Percentiles rank a stretch among this genome's conserved stretches.
These are phyloP conservation scores for Solanum paucissectum DNA, from an alignment of 257 asterid genomes.

Conservation along the genomic window DNA sequence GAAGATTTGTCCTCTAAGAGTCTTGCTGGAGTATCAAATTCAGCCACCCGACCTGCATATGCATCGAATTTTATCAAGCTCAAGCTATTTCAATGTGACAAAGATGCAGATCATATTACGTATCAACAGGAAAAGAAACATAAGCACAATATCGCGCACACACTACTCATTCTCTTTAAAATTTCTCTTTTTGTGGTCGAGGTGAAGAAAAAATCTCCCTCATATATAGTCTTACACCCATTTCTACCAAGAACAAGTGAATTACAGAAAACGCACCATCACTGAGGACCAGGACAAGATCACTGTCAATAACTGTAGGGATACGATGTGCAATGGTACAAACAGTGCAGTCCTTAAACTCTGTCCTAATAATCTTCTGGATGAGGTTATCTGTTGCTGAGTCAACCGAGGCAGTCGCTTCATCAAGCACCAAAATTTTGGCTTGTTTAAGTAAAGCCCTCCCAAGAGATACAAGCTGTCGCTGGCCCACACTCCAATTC, in stretches of 20 bases:
- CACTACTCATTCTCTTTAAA: neutral
- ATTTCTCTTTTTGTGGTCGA: neutral
- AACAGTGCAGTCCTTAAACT: constrained; percentile 80
- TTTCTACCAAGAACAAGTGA: neutral
- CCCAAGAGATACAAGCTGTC: constrained; percentile 90
- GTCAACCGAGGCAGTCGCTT: constrained; percentile 96
- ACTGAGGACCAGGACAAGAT: constrained; percentile 91
- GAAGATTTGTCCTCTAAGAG: constrained; percentile 91
- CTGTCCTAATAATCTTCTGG: constrained; percentile 87
- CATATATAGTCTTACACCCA: neutral
- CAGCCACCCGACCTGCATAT: constrained; percentile 83
- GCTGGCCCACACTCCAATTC: constrained; percentile 95
- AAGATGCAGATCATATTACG: neutral
- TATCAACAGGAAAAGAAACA: neutral
- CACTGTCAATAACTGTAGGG: constrained; percentile 95
- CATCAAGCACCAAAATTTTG: constrained; percentile 83
- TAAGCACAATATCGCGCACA: neutral
- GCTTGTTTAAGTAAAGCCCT: constrained; percentile 94
- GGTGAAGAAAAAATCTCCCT: neutral
- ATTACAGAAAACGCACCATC: constrained; percentile 42
- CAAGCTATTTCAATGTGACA: neutral
- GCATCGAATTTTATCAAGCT: neutral
- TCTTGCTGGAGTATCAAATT: constrained; percentile 77
- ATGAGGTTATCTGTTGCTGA: constrained; percentile 96
- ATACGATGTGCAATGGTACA: constrained; percentile 96